These are phyloP conservation scores for Rubroboletus satanas DNA, from an alignment of 768 basidiomycete species.

Conservation along the genomic window DNA sequence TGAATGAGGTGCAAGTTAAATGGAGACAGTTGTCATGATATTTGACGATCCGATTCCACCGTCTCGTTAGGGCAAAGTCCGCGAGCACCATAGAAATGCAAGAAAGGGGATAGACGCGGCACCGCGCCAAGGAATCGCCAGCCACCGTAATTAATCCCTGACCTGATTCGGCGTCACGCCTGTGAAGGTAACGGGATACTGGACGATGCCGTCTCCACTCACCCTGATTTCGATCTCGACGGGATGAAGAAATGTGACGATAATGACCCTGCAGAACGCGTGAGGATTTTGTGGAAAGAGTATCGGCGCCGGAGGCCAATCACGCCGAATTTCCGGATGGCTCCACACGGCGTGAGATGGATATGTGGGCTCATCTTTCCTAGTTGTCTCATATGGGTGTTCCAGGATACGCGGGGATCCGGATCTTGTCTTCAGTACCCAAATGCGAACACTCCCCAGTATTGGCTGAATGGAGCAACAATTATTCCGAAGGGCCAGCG, in stretches of 20 bases:
- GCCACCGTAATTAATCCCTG: background rate
- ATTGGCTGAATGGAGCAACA: background rate
- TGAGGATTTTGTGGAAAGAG: background rate
- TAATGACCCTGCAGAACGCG: background rate
- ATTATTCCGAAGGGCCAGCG: background rate
- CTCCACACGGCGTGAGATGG: background rate
- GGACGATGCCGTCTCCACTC: background rate
- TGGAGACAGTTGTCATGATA: background rate
- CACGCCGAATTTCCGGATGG: background rate
- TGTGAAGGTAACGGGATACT: background rate
- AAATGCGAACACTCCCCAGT: background rate
- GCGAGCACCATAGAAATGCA: background rate
- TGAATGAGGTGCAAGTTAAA: background rate
- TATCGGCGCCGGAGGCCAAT: background rate
- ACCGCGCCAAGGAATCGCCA: slow-evolving; percentile 1
- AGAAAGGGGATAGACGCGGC: background rate
- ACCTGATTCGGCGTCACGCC: background rate
- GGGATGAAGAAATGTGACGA: background rate
- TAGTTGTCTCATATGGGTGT: background rate
- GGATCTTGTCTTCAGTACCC: background rate
- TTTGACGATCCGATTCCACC: slow-evolving; percentile 12
- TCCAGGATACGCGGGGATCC: background rate
- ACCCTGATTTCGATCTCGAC: background rate
- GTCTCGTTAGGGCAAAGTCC: background rate
- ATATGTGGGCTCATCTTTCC: background rate